Conservation (phyloP, 768 basidiomycete genomes). For the Mycena olivaceomarginata region DNA sequence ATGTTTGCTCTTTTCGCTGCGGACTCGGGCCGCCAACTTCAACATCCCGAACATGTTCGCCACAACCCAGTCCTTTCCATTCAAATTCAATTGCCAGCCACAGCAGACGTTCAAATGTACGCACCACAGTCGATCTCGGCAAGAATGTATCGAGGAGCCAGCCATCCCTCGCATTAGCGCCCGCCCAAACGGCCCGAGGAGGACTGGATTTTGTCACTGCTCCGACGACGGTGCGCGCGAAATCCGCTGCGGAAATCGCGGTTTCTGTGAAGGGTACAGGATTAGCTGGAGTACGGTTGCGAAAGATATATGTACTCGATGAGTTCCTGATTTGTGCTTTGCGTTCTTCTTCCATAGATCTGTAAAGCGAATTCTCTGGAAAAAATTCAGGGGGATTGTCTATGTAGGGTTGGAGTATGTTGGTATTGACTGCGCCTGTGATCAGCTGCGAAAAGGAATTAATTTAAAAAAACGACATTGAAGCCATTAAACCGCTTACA, state of each 20-base stretch:
- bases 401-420: not conserved
- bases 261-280: not conserved
- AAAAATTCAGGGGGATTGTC: not conserved
- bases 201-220: not conserved
- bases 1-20: not conserved
- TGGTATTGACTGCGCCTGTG: conserved; percentile 21
- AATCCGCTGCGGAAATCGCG: not conserved
- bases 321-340: not conserved
- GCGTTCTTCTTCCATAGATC: not conserved
- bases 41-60: not conserved
- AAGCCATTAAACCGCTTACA: not conserved
- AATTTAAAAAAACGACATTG: not conserved
- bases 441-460: not conserved
- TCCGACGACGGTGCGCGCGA: conserved; percentile 15
- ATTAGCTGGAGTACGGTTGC: not conserved
- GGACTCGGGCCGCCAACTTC: not conserved
- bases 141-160: not conserved
- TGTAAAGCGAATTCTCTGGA: conserved; percentile 20
- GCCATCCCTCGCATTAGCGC: not conserved
- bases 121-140: not conserved
- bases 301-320: not conserved
- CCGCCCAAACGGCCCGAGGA: not conserved
- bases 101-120: not conserved
- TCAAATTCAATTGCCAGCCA: not conserved
- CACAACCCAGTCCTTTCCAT: not conserved